Base-by-base conservation (phyloP, 768 basidiomycete species). In the Russula virescens region DNA sequence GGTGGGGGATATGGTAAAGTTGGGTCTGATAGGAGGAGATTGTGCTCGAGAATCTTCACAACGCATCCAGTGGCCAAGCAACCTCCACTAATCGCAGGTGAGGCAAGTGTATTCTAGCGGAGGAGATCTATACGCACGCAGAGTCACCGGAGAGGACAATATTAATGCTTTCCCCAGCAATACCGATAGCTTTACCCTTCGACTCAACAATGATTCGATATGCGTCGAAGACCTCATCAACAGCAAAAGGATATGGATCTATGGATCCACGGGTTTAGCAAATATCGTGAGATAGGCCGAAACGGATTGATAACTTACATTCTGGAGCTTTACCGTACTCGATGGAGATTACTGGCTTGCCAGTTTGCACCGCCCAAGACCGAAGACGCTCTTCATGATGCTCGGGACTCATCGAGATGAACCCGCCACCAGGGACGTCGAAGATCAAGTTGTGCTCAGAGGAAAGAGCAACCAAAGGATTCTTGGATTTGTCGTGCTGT, bases 291-390 rank as follows among this genome's bases (percentile, higher is more conserved):
- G 48, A 25, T 48, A 40, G 23, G 42, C 50, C 13, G 52, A 35
- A 42, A 28, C 31, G 43, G 26, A 42, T 48, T 28, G 21, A 21
- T 19, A 25, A 69, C 84, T 73, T 71, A 94, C 93, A 96, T 80
- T 98, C 94, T 6, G 95, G 94, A 25, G 94, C 91, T 75, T 98
- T 99, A 38, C 94, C 93, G 73, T 98, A 98, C 65, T 98, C 93
- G 50, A 98, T 81, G 13, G 91, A 81, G 43, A 98, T 76, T 3
- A 98, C 83, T 16, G 91, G 89, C 69, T 84, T 86, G 14, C 87
- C 82, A 0, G 91, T 92, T 52, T 78, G 79, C 35, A 83, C 76
- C 4, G 94, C 89, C 96, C 97, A 98, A 68, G 81, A 80, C 56
- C 91, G 79, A 60, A 98, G 78, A 16, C 97, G 82, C 71, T 98